Base-by-base conservation (phyloP, 192 early-diverging fungal species). In the Phlyctochytrium arcticum region DNA sequence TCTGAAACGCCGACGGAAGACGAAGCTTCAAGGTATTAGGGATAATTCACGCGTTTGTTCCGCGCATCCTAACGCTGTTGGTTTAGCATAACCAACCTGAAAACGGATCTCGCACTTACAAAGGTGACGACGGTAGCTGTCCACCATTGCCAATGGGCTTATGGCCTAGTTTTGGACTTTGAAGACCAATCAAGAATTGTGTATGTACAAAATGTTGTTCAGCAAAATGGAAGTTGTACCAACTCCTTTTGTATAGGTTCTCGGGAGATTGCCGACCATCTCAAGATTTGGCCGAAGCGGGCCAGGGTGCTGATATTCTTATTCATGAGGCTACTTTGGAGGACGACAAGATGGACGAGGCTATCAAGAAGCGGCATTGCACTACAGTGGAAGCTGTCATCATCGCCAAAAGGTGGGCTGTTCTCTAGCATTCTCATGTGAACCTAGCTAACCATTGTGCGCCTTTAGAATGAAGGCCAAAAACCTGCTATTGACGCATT, bases 221-320 rank as follows among this genome's bases (percentile, higher is more conserved):
- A 0, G 2, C 15, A 2, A n/a, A 19, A 2, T 19, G 12, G 12
- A 19, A 44, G 39, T 44, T 19, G 12, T n/a, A 44, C 21, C 21
- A 2, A 44, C 21, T 44, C 9, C 39, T 44, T 44, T 44, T 44
- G 39, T n/a, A 12, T 26, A 60, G 58, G 8, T 89, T 81, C 72
- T 98, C 96, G 1, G 96, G 96, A 26, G 96, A 98, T 66, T 96
- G 94, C 19, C 85, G 96, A 6, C 96, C 96, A 4, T 87, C 88
- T 48, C 44, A 82, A 19, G 82, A 78, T n/a, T 73, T 98, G 19
- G 84, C 89, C 2, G 48, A 77, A 2, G 83, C 85, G 29, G 96
- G 90, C 2, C 67, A 81, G 35, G 79, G 79, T 26, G 85, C 87
- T 0, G 47, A 34, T 34, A 3, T 98, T 0, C 65, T 96, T 34